Conservation (phyloP, 2,329 filamentous ascomycete species). For the Ophiostoma sp. region DNA sequence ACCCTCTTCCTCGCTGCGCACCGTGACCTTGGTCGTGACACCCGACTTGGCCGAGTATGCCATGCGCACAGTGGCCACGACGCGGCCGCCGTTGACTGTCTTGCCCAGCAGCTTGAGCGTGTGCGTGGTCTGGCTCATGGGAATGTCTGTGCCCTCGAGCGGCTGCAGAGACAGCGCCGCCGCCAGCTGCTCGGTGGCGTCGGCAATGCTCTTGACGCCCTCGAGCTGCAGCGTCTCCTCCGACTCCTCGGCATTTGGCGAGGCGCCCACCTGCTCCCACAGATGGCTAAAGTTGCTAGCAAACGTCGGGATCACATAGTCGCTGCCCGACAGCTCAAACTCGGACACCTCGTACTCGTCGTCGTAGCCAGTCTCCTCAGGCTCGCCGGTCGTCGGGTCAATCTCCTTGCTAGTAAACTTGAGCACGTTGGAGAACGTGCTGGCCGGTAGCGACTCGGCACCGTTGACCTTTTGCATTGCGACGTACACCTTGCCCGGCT, state of each 20-base stretch:
- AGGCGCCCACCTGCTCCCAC: constrained; percentile 88
- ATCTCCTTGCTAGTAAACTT: constrained; percentile 99
- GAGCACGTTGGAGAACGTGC: constrained; percentile 83
- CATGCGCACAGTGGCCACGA: constrained; percentile 85
- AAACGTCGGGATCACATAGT: constrained; percentile 91
- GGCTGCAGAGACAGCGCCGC: constrained; percentile 86
- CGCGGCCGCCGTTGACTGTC: constrained; percentile 83
- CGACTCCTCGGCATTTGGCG: constrained; percentile 77
- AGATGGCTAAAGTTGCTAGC: constrained; percentile 92
- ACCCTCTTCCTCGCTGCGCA: constrained; percentile 86
- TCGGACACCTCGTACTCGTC: constrained; percentile 97
- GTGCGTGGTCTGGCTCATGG: constrained; percentile 82
- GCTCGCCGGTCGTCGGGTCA: constrained; percentile 86
- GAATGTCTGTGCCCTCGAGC: constrained; percentile 88
- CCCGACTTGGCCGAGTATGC: constrained; percentile 88
- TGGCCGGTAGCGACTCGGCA: constrained; percentile 68
- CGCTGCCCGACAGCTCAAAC: constrained; percentile 81
- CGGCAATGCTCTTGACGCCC: constrained; percentile 85
- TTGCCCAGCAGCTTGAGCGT: constrained; percentile 95
- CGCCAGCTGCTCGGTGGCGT: constrained; percentile 86
- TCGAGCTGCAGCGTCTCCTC: constrained; percentile 86
- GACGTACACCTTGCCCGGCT: constrained; percentile 90
- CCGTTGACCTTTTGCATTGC: constrained; percentile 82
- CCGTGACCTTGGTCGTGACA: constrained; percentile 91
- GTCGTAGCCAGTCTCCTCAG: constrained; percentile 88